Base-by-base conservation (phyloP, 768 basidiomycete genomes). In the Podaxis mareebaensis region DNA sequence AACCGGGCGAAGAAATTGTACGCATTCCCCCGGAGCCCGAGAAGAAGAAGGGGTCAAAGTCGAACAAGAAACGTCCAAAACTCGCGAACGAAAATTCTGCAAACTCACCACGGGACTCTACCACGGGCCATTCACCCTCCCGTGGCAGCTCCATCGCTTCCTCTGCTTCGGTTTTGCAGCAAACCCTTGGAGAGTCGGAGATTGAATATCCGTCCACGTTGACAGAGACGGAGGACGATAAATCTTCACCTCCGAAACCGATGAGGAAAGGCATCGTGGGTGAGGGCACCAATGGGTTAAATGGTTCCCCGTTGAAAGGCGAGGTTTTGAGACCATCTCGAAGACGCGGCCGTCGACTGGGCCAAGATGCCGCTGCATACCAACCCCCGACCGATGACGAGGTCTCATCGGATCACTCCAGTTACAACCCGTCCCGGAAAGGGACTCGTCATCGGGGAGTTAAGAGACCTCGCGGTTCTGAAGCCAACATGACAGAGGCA, bases 1-100 rank as follows among this genome's bases (percentile, higher is more conserved):
- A 73, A 53, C 77, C 76, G 8, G 85, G 80, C 20, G 84, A 85
- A 66, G 77, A 80, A 39, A 66, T 71, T 62, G 64, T 67, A 7
- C 75, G 70, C 42, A 75, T 68, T 58, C 17, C 55, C 1, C 30
- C 33, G 5, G 42, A 51, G 24, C 26, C 44, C 1, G 39, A 63
- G 39, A 57, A 56, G 28, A 62, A 52, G 20, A 39, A 54, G 17
- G 48, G 22, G n/a, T 20, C 33, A 7, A 63, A 20, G 42, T 40
- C 48, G 26, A 38, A 26, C 15, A 61, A 51, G 54, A 56, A 40
- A 52, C 46, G 15, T 13, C 51, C 61, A 39, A 56, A 56, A 40
- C 12, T 17, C 30, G 38, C 55, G 10, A 52, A 36, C 7, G 61
- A 56, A 13, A 51, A 39, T 15, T 11, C 46, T 7, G 38, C 46